Evolutionary conservation across 345 rosid species (phyloP), one percentile per base, ranked within the genome.

Genomic region (Geranium rotundifolium): DNA sequence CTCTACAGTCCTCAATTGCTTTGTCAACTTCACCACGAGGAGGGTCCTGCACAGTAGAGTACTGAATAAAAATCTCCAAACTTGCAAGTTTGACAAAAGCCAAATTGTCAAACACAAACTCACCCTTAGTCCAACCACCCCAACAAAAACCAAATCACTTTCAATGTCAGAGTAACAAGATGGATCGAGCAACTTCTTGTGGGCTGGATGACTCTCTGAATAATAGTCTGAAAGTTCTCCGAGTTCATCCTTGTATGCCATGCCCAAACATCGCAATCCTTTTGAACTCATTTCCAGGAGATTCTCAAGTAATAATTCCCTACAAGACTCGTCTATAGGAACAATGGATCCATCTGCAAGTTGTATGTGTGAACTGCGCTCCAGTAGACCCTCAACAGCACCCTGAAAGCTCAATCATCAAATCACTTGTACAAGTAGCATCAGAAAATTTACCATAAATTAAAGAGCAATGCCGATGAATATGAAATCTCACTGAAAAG

Each of bases 101-200:
- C 7, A 37, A 37, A 37, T 0, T 37, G 46, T 10, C 1, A 55
- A 31, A 2, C 57, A n/a, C 17, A 60, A 8, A 66, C 87, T 84
- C 58, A 86, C 93, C 80, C 95, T 80, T 15, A 91, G 75, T 67
- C 95, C 95, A 67, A 83, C 88, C 71, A 88, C 85, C 54, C 95
- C 96, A 10, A 88, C 96, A 65, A 91, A 91, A 67, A 76, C 73
- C 54, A 86, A 63, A 68, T 80, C 77, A 62, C 83, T 83, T 73
- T 91, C 97, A 37, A 91, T 89, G 74, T 70, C 67, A 1, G 78
- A 76, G 73, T 91, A 91, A 72, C 75, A 68, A 56, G 80, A 66
- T 62, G 96, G 96, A 77, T 91, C 96, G 60, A 86, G 87, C 75
- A 91, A 81, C 81, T 83, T 86, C 76, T 77, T 80, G 82, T 91